Base-by-base conservation (phyloP, 352 stramenopile species). In the Globisporangium solare region DNA sequence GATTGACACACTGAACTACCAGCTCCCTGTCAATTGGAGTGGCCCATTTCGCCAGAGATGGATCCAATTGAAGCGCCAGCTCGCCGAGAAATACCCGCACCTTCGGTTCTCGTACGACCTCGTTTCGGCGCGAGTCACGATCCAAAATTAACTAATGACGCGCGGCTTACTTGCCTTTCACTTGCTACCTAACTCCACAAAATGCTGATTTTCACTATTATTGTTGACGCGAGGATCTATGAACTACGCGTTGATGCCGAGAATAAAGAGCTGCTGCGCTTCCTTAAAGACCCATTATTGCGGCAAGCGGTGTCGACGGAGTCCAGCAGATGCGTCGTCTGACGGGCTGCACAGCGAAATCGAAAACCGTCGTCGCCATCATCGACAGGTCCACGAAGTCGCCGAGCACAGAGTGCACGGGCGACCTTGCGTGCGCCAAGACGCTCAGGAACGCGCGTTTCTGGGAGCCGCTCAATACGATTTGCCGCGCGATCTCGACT, bases 81-180 rank as follows among this genome's bases (percentile, higher is more conserved):
- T 73, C 20, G 22, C 22, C 6, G 47, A 31, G 18, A 37, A 63
- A 12, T 17, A 12, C 17, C 32, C 43, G 41, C 47, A 51, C 7
- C 41, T 71, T 2, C 50, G 27, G 3, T 65, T 74, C 51, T 32
- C 58, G 39, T 68, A 62, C 18, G 59, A 74, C 46, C 56, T 71
- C n/a, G 37, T 61, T 39, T 51, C 49, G 17, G 50, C 50, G 17
- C 39, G 27, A 2, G 43, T 43, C 13, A 37, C 41, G 17, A 57
- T 63, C 50, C 10, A 15, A 6, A 31, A 40, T 18, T n/a, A 43
- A n/a, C 7, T n/a, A 10, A 43, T 27, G 2, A 27, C 24, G 13
- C 10, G 13, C 5, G 12, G 37, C 24, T 42, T 17, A 17, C 37
- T 42, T 42, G 37, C 37, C 10, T 12, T 17, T 42, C 37, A 42